These are phyloP conservation scores for Tremella yokohamensis DNA, from an alignment of 768 basidiomycete species.

Conservation along the genomic window DNA sequence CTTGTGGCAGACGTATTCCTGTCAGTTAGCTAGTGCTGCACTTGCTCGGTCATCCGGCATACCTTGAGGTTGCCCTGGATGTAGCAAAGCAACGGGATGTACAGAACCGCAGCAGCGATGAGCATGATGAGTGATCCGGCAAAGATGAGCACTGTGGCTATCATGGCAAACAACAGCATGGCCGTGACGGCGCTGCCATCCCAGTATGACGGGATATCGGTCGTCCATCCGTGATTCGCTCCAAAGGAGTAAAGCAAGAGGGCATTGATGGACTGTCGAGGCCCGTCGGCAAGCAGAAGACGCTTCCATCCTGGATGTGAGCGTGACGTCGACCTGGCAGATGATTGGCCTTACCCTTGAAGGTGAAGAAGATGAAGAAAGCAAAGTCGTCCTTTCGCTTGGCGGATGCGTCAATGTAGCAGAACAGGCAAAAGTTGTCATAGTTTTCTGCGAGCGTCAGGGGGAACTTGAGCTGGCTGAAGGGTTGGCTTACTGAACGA, in stretches of 20 bases:
- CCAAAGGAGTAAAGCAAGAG: conserved; percentile 88
- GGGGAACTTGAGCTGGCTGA: neutral
- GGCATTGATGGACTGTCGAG: conserved; percentile 96
- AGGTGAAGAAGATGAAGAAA: conserved; percentile 98
- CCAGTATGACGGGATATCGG: conserved; percentile 55
- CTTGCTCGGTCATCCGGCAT: neutral
- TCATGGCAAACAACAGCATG: conserved; percentile 77
- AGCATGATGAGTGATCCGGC: conserved; percentile 75
- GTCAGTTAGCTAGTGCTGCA: conserved; percentile 2
- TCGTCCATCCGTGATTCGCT: conserved; percentile 75
- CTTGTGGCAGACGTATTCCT: conserved; percentile 98
- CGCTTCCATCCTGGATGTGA: conserved; percentile 66
- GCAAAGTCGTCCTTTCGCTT: conserved; percentile 97
- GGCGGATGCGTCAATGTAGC: conserved; percentile 90
- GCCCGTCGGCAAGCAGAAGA: conserved; percentile 85
- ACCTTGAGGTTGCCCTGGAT: conserved; percentile 96
- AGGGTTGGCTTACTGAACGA: conserved; percentile 68
- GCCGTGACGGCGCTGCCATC: conserved; percentile 68
- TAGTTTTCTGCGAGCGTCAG: conserved; percentile 66
- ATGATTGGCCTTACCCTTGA: conserved; percentile 77
- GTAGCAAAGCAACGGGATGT: conserved; percentile 89
- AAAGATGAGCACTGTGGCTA: conserved; percentile 87
- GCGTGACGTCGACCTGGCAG: neutral
- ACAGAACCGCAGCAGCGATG: conserved; percentile 76
- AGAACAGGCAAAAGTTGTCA: conserved; percentile 97